Evolutionary conservation across 768 basidiomycete species (phyloP).

Genomic region (Lactarius deliciosus): DNA sequence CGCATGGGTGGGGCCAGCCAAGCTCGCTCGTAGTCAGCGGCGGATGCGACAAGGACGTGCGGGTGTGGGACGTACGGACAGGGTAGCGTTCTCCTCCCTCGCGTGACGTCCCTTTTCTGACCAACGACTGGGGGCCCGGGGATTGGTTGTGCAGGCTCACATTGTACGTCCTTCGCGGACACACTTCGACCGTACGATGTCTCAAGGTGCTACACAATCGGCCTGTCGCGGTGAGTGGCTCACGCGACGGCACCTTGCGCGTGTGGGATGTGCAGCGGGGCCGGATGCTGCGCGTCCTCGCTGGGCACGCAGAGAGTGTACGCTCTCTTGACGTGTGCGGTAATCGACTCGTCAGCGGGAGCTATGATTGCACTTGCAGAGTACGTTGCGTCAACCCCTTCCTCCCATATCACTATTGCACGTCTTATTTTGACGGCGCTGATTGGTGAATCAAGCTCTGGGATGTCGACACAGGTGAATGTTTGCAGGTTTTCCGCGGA

Average conservation of each 20-base stretch:
- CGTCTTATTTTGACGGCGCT: no score
- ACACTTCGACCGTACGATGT: conserved; percentile 89
- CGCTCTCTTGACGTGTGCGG: conserved; percentile 88
- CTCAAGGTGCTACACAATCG: conserved; percentile 83
- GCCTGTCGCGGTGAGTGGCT: conserved; percentile 88
- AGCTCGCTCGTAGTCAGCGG: conserved; percentile 83
- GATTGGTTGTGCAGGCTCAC: conserved; percentile 15
- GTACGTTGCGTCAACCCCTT: conserved; percentile 41
- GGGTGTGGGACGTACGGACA: conserved; percentile 85
- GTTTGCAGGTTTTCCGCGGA: no score
- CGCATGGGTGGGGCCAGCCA: conserved; percentile 88
- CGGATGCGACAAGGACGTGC: conserved; percentile 88
- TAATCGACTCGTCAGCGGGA: conserved; percentile 81
- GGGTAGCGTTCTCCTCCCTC: conserved; percentile 57
- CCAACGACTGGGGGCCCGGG: not conserved
- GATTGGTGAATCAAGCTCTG: no score
- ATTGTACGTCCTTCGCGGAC: conserved; percentile 70
- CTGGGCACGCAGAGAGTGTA: conserved; percentile 80
- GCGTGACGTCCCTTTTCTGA: not conserved
- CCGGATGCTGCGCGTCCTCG: conserved; percentile 57
- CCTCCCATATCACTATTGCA: no score
- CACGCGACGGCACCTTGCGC: conserved; percentile 79
- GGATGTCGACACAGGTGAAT: no score
- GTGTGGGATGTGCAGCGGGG: conserved; percentile 95
- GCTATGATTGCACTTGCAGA: conserved; percentile 87